These are phyloP conservation scores for Lactifluus subvellereus DNA, from an alignment of 768 basidiomycete genomes.

Conservation along the genomic window DNA sequence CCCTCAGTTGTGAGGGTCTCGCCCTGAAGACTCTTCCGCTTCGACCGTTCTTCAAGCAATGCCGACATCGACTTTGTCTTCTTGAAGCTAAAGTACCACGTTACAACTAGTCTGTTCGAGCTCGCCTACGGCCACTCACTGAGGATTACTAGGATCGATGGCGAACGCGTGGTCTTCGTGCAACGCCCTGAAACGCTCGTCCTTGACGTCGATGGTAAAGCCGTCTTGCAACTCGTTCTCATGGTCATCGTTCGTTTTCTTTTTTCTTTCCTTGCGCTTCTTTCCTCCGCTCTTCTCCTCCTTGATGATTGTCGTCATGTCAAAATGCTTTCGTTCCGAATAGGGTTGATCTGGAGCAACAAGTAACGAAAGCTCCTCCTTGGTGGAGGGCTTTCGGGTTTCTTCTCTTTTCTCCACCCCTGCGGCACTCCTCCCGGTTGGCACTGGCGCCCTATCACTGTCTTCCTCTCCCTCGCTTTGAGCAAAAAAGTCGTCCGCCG, in stretches of 20 bases:
- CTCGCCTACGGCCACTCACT: conserved; percentile 47
- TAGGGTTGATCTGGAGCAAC: conserved; percentile 49
- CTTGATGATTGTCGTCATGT: conserved; percentile 83
- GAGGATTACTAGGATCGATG: conserved; percentile 93
- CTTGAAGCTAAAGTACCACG: conserved; percentile 58
- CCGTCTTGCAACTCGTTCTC: conserved; percentile 68
- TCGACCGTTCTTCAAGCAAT: conserved; percentile 78
- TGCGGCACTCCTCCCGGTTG: neutral
- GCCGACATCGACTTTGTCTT: conserved; percentile 88
- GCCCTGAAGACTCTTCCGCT: conserved; percentile 37
- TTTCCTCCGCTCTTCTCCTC: conserved; percentile 65
- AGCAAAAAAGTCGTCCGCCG: conserved; percentile 76
- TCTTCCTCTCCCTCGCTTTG: conserved; percentile 37
- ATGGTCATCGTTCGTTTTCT: conserved; percentile 43
- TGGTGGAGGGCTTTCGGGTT: conserved; percentile 36
- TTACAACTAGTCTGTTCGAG: neutral
- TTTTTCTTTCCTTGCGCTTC: conserved; percentile 36
- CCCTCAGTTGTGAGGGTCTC: conserved; percentile 4
- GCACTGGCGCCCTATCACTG: conserved; percentile 26
- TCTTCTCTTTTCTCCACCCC: conserved; percentile 7
- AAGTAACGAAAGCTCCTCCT: conserved; percentile 62
- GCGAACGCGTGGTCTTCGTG: conserved; percentile 90
- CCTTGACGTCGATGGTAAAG: conserved; percentile 79
- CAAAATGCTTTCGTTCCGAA: conserved; percentile 71
- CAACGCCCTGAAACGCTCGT: conserved; percentile 81